Base-by-base conservation (phyloP, 2,329 filamentous ascomycete species). In the Eurotiales sp. region DNA sequence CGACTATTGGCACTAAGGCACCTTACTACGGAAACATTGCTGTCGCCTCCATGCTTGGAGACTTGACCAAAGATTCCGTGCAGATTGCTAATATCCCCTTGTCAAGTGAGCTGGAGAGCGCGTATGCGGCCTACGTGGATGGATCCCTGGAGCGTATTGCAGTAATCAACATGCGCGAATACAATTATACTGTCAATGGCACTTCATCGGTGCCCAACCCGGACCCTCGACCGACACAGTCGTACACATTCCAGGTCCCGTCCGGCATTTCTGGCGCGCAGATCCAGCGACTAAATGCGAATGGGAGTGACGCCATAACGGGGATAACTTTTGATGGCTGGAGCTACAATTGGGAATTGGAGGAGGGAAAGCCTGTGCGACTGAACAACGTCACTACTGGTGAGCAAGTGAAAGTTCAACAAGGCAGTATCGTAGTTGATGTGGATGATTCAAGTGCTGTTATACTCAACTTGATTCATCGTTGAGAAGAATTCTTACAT, bases 201-300 rank as follows among this genome's bases (percentile, higher is more conserved):
- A 34, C 30, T 15, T 34, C 14, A 10, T 34, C 30, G 12, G 12
- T 34, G 5, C 12, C 14, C 30, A 39, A 46, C 14, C 27, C 50
- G 19, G 29, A 50, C 12, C 32, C 51, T 17, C 50, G 59, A 1
- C 59, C 55, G 15, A 51, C 32, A 8, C 55, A 53, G 30, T 54
- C 50, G 3, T 60, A 60, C 36, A 53, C 21, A 21, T 61, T 61
- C 42, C 52, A 55, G 40, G 27, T 60, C 14, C 57, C 57, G 21
- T 27, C 37, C 10, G 36, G 19, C 5, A 19, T 49, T n/a, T 50
- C 46, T 10, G 40, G 41, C 17, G 32, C 19, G 2, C 3, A 36
- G 6, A 17, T 36, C n/a, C 49, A 49, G 46, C 40, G 51, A 21
- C 27, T 50, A n/a, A 21, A 37, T 4, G 51, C 51, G 2, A 50